phyloP scores from a whole-genome alignment of 805 yeast species.

The Candida tammaniensis region DNA sequence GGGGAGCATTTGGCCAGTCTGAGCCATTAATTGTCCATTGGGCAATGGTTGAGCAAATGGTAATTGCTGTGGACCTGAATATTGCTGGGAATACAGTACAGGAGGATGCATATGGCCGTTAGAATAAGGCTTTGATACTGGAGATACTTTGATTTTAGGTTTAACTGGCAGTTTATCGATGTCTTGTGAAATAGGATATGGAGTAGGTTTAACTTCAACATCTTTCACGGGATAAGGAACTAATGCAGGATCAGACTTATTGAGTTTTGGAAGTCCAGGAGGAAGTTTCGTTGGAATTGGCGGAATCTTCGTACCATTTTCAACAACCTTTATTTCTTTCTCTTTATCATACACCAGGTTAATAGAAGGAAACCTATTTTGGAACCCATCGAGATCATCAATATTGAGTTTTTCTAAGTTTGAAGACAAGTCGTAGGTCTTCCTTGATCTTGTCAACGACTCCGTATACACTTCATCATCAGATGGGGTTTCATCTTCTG shows the following conservation, averaged over 20 bases:
- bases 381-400: conserved; percentile 6
- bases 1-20: too few relatives aligned
- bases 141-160: background rate
- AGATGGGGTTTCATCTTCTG: conserved; percentile 1
- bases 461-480: conserved; percentile 5
- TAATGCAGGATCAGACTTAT: background rate
- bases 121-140: conserved; percentile 4
- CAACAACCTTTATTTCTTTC: background rate
- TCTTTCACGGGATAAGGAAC: conserved; percentile 12
- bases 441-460: conserved; percentile 7
- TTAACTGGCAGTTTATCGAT: too few relatives aligned
- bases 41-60: too few relatives aligned
- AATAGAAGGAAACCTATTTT: conserved; percentile 8
- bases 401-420: conserved; percentile 2
- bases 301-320: conserved; percentile 6
- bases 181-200: conserved; percentile 11
- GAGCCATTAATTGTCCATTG: too few relatives aligned
- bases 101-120: conserved; percentile 1
- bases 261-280: conserved; percentile 12
- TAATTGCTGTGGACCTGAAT: too few relatives aligned
- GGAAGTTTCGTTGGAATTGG: conserved; percentile 15
- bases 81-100: background rate
- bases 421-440: conserved; percentile 5
- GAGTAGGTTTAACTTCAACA: conserved; percentile 7
- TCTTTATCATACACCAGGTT: background rate